These are phyloP conservation scores for Magnolia sinica DNA, from an alignment of 164 flowering plant species.

Conservation along the genomic window DNA sequence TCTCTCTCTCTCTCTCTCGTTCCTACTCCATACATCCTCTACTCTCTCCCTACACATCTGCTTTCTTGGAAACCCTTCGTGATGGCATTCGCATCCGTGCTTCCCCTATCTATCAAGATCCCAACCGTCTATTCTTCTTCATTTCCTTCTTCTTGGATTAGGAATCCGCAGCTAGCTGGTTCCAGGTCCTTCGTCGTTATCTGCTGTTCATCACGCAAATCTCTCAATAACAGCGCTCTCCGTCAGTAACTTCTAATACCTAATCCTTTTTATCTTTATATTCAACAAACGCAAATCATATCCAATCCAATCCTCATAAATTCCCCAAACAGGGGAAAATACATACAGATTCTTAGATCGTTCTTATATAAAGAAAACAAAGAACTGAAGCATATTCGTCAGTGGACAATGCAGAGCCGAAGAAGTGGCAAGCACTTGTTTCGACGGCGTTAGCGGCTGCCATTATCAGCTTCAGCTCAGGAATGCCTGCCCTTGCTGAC, in stretches of 20 bases:
- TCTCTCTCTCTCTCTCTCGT: neutral
- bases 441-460: slow-evolving; percentile 77
- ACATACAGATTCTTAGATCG: neutral
- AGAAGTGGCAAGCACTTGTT: slow-evolving; percentile 49
- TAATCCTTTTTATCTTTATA: neutral
- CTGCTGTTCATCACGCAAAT: slow-evolving; percentile 4
- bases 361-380: neutral
- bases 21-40: too few relatives aligned
- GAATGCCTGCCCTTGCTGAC: slow-evolving; percentile 68
- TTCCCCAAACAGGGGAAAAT: neutral
- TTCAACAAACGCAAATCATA: neutral
- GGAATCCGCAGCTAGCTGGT: neutral
- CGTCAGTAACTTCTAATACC: slow-evolving; percentile 10
- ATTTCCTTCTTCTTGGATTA: slow-evolving; percentile 6
- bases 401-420: slow-evolving; percentile 22
- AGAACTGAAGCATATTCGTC: neutral
- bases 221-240: neutral
- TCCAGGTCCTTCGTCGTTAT: slow-evolving; percentile 6
- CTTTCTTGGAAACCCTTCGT: neutral
- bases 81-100: slow-evolving; percentile 23
- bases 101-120: slow-evolving; percentile 20
- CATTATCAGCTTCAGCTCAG: slow-evolving; percentile 40
- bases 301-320: neutral
- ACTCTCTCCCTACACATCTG: too few relatives aligned
- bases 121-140: slow-evolving; percentile 8